phyloP scores from a whole-genome alignment of 345 rosid species.

The Camelina hispida region DNA sequence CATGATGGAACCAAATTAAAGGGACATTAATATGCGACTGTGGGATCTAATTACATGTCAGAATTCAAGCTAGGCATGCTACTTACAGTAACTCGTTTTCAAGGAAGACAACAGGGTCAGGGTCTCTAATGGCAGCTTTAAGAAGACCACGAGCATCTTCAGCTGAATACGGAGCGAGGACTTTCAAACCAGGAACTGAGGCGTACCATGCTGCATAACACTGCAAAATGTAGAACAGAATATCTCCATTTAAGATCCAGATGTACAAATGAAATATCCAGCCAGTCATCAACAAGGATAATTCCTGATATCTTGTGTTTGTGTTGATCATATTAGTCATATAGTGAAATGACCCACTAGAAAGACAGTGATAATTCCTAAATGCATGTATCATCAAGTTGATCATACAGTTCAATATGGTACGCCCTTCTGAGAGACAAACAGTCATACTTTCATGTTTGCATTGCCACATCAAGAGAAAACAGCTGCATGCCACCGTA shows the following conservation, averaged over 20 bases:
- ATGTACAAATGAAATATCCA: slow-evolving; percentile 10
- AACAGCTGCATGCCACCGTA: neutral
- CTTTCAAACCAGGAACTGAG: slow-evolving; percentile 89
- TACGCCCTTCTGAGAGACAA: neutral
- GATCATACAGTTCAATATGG: neutral
- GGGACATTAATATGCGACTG: neutral
- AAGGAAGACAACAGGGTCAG: slow-evolving; percentile 94
- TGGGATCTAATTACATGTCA: neutral
- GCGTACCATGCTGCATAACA: slow-evolving; percentile 96
- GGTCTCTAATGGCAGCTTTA: slow-evolving; percentile 97
- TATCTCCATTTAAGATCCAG: slow-evolving; percentile 5
- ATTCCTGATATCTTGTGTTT: neutral
- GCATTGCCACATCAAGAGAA: neutral
- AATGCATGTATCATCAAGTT: no score
- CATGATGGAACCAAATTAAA: slow-evolving; percentile 24
- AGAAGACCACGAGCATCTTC: slow-evolving; percentile 94
- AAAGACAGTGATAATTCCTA: no score
- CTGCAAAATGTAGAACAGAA: slow-evolving; percentile 49
- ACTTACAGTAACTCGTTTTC: slow-evolving; percentile 95
- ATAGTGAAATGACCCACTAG: neutral
- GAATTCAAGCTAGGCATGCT: slow-evolving; percentile 2
- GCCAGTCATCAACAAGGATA: slow-evolving; percentile 1
- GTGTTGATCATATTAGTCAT: neutral
- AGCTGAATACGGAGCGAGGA: slow-evolving; percentile 75
- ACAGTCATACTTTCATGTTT: neutral